A percentile compares a stretch with the other conserved stretches of the same genome.
Conservation (phyloP, 2,329 filamentous ascomycete genomes). For the Blastomyces parvus region DNA sequence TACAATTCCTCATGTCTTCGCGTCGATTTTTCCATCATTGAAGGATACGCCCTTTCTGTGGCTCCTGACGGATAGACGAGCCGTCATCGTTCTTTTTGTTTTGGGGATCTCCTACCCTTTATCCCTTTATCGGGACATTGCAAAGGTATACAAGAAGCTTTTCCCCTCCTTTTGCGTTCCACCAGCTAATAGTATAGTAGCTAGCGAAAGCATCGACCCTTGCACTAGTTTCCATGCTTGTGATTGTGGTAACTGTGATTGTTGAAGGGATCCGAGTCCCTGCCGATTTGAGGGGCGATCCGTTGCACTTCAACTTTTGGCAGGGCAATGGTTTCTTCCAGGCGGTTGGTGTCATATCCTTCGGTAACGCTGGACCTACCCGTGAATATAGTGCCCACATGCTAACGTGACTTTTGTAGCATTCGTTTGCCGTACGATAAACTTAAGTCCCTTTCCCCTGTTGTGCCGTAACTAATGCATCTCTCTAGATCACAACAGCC, state of each 20-base stretch:
- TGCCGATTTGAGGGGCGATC: slow-evolving; percentile 58
- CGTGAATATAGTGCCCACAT: not conserved
- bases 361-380: slow-evolving; percentile 50
- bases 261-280: slow-evolving; percentile 72
- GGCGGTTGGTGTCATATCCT: slow-evolving; percentile 95
- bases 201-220: slow-evolving; percentile 92
- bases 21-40: slow-evolving; percentile 70
- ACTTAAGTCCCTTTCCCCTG: not conserved
- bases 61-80: slow-evolving; percentile 69
- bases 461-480: slow-evolving; percentile 13
- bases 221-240: slow-evolving; percentile 81
- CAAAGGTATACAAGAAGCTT: slow-evolving; percentile 60
- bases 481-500: slow-evolving; percentile 71
- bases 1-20: slow-evolving; percentile 82
- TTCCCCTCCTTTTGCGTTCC: not conserved
- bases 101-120: slow-evolving; percentile 81
- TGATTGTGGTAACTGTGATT: slow-evolving; percentile 82
- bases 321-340: slow-evolving; percentile 77
- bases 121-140: slow-evolving; percentile 90
- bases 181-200: slow-evolving; percentile 41
- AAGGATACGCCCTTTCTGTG: slow-evolving; percentile 65
- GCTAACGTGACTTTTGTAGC: slow-evolving; percentile 38
- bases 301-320: slow-evolving; percentile 63
- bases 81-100: slow-evolving; percentile 80
- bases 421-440: slow-evolving; percentile 54